Evolutionary conservation across 257 asterid species (phyloP).

Genomic region (Plantago major): DNA sequence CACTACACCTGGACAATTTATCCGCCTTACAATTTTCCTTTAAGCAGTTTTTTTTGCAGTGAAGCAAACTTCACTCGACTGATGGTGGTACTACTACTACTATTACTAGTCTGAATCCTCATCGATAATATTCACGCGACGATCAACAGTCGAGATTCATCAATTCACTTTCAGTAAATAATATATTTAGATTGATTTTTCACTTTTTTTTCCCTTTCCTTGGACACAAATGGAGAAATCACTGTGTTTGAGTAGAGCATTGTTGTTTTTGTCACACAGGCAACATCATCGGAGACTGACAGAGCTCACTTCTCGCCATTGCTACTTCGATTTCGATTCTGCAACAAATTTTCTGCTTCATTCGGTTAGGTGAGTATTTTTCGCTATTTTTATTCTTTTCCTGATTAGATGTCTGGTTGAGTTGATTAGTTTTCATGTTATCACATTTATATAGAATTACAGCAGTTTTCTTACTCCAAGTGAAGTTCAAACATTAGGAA

Average conservation of each 20-base stretch:
- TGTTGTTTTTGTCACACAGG: background rate
- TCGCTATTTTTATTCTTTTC: background rate
- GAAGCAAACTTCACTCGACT: too few relatives aligned
- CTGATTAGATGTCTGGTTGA: background rate
- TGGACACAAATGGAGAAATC: constrained; percentile 25
- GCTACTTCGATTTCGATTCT: constrained; percentile 15
- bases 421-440: background rate
- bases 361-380: constrained; percentile 46
- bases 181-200: background rate
- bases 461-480: too few relatives aligned
- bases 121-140: too few relatives aligned
- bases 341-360: constrained; percentile 15
- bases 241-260: constrained; percentile 7
- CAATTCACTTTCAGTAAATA: too few relatives aligned
- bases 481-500: too few relatives aligned
- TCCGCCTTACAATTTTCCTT: too few relatives aligned
- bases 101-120: too few relatives aligned
- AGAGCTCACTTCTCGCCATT: constrained; percentile 21
- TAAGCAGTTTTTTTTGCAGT: too few relatives aligned
- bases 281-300: constrained; percentile 28
- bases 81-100: too few relatives aligned
- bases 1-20: too few relatives aligned
- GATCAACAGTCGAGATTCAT: too few relatives aligned
- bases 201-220: background rate
- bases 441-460: too few relatives aligned